Base-by-base conservation (phyloP, 306 rosid genomes). In the Vigna trinervia region DNA sequence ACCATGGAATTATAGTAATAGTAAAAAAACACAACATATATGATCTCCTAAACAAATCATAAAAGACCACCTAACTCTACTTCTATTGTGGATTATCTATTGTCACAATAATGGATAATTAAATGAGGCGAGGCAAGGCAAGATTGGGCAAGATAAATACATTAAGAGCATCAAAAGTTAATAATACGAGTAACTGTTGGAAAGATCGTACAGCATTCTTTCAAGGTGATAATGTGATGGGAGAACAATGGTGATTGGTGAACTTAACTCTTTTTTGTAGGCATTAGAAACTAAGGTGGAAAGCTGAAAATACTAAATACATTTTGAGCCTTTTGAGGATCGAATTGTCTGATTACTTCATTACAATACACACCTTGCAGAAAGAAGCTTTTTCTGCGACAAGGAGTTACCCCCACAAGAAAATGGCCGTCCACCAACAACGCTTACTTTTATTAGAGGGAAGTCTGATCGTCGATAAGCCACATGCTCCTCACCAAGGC, bases 351-450 rank as follows among this genome's bases (percentile, higher is more conserved):
- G 38, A 51, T 57, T 81, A 71, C 59, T 72, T 53, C 41, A 10
- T 43, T 64, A 54, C 41, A 81, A 70, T 73, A 59, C 77, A 38
- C 63, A 95, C 98, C 98, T 95, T 72, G 98, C 88, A 75, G 89
- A 85, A 53, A 95, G 82, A 72, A 95, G 92, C 82, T 71, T 84
- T 80, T 65, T 78, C 46, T 89, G 88, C 75, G 81, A 88, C 70
- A 95, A n/a, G 36, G 75, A 51, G 69, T 87, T 63, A 52, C 97
- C 98, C 26, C 97, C 97, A 70, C 57, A 22, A 75, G 97, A 90
- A 88, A 95, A 95, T 57, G 98, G 97, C 22, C 97, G 90, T 57
- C 97, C 98, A 59, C 98, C 98, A 76, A 92, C 87, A 77, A 95
- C 79, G 53, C 97, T 95, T 61, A 89, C 81, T 86, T 90, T 95